phyloP scores from a whole-genome alignment of 2,329 filamentous ascomycete species.

The Alternaria brassicae region DNA sequence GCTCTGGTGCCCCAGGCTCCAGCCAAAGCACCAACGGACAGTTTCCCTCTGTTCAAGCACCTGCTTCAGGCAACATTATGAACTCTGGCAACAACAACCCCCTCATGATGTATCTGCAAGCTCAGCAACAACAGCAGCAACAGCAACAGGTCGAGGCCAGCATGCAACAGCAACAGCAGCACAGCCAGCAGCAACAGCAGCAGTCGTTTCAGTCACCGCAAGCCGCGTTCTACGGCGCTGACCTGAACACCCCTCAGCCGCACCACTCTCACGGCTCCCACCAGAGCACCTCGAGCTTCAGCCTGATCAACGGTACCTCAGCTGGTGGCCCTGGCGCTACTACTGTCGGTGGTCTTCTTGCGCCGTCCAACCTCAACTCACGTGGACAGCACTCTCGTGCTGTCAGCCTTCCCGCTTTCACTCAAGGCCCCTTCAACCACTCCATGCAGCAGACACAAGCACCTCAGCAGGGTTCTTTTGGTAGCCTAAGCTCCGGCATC shows the following conservation, averaged over 20 bases:
- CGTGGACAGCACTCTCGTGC: constrained; percentile 76
- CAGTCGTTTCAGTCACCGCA: constrained; percentile 77
- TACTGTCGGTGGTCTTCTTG: constrained; percentile 78
- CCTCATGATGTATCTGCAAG: constrained; percentile 89
- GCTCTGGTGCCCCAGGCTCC: constrained; percentile 64
- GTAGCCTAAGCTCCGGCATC: constrained; percentile 65
- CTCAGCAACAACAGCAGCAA: constrained; percentile 58
- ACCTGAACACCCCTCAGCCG: constrained; percentile 68
- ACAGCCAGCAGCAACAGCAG: constrained; percentile 51
- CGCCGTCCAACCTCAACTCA: constrained; percentile 68
- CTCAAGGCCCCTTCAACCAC: constrained; percentile 63
- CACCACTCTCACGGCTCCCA: constrained; percentile 66
- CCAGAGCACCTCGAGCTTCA: constrained; percentile 61
- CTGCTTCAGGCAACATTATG: constrained; percentile 75
- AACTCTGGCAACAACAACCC: constrained; percentile 84
- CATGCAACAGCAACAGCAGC: constrained; percentile 39
- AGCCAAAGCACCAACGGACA: constrained; percentile 63
- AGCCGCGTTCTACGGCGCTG: constrained; percentile 75
- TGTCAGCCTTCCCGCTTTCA: constrained; percentile 82
- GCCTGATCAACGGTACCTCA: constrained; percentile 54
- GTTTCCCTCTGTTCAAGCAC: constrained; percentile 65
- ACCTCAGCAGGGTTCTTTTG: constrained; percentile 59
- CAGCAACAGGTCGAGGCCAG: constrained; percentile 53
- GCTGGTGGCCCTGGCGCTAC: constrained; percentile 62
- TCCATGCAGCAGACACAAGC: constrained; percentile 48